Percentiles rank a stretch among this genome's conserved stretches.
phyloP scores from a whole-genome alignment of 2,329 filamentous ascomycete genomes.

The Hymenoscyphus linearis region DNA sequence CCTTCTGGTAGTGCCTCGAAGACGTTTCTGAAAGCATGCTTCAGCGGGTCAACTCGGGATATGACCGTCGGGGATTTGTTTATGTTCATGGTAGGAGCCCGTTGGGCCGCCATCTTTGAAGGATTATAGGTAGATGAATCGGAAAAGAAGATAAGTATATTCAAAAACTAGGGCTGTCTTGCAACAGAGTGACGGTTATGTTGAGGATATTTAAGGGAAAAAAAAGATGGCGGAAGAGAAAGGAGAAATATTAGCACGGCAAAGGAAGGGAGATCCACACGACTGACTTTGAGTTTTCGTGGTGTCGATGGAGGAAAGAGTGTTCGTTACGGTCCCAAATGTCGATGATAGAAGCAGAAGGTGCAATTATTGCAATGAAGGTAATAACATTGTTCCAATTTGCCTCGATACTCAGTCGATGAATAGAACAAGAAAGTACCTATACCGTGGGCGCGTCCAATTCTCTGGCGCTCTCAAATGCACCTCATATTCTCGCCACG shows the following conservation, averaged over 20 bases:
- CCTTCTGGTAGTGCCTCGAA: slow-evolving; percentile 6
- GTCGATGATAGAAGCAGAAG: too few species aligned
- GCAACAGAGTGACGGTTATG: neutral
- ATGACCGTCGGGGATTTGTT: slow-evolving; percentile 1
- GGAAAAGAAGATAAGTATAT: neutral
- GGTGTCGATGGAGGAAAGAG: too few species aligned
- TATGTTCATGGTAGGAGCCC: slow-evolving; percentile 8
- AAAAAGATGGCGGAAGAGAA: neutral
- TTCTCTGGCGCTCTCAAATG: too few species aligned
- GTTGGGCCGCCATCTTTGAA: neutral
- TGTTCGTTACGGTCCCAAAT: too few species aligned
- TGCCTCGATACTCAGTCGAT: too few species aligned
- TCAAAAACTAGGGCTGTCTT: neutral
- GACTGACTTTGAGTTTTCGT: neutral
- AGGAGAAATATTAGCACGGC: neutral
- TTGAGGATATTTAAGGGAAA: neutral
- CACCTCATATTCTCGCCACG: too few species aligned
- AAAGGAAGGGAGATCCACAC: neutral
- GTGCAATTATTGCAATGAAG: too few species aligned
- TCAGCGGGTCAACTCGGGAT: slow-evolving; percentile 4
- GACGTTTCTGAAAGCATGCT: slow-evolving; percentile 5
- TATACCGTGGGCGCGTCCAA: too few species aligned
- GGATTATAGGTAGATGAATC: neutral
- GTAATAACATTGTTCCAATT: too few species aligned
- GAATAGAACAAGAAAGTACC: too few species aligned